Conservation (phyloP, 805 yeast species). For the Sungouiozyma intestinalis region DNA sequence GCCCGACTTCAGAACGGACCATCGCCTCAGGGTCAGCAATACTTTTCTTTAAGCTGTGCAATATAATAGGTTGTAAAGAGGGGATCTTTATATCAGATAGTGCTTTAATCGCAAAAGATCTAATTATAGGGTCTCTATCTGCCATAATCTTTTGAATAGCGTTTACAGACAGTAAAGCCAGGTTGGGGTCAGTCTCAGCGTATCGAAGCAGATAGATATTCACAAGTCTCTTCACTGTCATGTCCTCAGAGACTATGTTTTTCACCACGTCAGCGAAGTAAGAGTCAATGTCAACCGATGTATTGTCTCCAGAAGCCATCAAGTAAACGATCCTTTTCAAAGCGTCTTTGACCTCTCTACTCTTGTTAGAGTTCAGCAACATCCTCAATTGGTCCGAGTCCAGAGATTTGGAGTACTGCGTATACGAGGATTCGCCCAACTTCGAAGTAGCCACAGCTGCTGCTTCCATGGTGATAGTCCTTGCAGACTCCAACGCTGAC, state of each 20-base stretch:
- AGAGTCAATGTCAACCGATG: constrained; percentile 31
- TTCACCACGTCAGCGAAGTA: constrained; percentile 83
- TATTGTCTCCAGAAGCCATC: constrained; percentile 31
- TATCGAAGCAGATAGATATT: constrained; percentile 62
- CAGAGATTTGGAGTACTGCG: constrained; percentile 31
- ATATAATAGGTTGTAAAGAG: constrained; percentile 69
- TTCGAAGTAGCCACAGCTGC: constrained; percentile 68
- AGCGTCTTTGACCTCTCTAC: constrained; percentile 52
- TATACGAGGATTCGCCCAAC: constrained; percentile 49
- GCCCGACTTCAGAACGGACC: constrained; percentile 73
- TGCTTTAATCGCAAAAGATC: constrained; percentile 69
- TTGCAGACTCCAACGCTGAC: constrained; percentile 69
- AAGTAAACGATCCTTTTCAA: constrained; percentile 44
- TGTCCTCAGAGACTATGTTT: constrained; percentile 59
- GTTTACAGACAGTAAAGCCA: constrained; percentile 82
- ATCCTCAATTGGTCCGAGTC: constrained; percentile 57
- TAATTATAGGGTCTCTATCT: constrained; percentile 55
- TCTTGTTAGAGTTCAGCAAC: constrained; percentile 56
- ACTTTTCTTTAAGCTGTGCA: constrained; percentile 61
- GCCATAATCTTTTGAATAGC: constrained; percentile 77
- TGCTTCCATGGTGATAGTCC: constrained; percentile 70
- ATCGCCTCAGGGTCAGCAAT: constrained; percentile 60
- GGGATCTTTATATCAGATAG: constrained; percentile 76
- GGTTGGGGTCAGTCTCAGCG: constrained; percentile 78
- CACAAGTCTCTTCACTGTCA: constrained; percentile 64